Conservation (phyloP, 495 filamentous ascomycete genomes). For the Aspergillus biplanus region DNA sequence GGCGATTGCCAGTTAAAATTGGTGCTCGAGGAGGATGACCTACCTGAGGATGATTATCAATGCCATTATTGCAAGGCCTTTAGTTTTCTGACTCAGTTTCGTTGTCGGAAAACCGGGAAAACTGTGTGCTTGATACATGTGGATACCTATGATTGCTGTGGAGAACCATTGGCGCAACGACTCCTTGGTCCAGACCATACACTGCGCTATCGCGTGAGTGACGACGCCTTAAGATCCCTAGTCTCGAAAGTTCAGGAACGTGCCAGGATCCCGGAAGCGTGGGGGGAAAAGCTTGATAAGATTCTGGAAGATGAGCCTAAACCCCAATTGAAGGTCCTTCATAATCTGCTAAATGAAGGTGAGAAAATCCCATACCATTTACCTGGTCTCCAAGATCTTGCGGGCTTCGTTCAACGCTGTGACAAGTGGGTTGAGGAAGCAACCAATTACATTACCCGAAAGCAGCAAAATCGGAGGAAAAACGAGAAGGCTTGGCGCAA, state of each 20-base stretch:
- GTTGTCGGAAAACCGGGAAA: conserved; percentile 76
- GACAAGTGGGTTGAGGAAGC: conserved; percentile 99
- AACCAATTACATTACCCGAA: conserved; percentile 93
- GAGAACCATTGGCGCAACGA: conserved; percentile 59
- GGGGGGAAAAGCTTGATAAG: conserved; percentile 89
- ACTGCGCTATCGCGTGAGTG: conserved; percentile 73
- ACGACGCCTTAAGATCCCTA: conserved; percentile 65
- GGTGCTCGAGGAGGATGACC: conserved; percentile 67
- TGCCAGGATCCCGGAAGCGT: conserved; percentile 81
- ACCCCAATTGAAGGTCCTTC: conserved; percentile 84
- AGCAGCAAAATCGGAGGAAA: conserved; percentile 98
- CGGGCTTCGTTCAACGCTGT: conserved; percentile 88
- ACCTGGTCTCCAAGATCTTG: conserved; percentile 78
- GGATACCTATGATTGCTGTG: conserved; percentile 79
- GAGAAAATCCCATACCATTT: conserved; percentile 96
- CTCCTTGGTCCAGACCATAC: conserved; percentile 66
- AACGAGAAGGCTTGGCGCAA: conserved; percentile 91
- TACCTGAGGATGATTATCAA: conserved; percentile 86
- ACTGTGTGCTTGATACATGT: conserved; percentile 79
- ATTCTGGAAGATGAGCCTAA: conserved; percentile 78
- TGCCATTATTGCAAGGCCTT: conserved; percentile 92
- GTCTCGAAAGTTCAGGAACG: conserved; percentile 84
- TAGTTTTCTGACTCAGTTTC: conserved; percentile 87
- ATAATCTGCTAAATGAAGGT: conserved; percentile 86
- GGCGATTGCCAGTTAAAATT: conserved; percentile 48